Percentiles rank a stretch among this genome's conserved stretches.
These are phyloP conservation scores for Penicillium paradoxum DNA, from an alignment of 495 filamentous ascomycete species.

Conservation along the genomic window DNA sequence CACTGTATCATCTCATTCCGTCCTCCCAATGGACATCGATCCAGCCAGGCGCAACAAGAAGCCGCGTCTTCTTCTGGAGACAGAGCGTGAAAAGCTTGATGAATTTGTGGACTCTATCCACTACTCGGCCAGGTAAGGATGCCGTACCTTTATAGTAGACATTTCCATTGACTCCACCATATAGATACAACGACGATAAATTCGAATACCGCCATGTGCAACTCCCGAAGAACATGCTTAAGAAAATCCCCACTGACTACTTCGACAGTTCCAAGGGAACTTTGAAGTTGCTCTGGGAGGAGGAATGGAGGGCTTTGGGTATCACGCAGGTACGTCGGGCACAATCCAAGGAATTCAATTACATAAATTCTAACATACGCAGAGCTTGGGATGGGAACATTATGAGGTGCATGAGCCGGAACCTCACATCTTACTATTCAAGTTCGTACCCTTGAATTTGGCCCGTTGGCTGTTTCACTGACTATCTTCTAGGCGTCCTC, in stretches of 20 bases:
- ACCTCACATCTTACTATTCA: conserved; percentile 96
- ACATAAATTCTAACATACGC: conserved; percentile 17
- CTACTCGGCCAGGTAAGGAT: conserved; percentile 81
- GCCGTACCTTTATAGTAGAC: background rate
- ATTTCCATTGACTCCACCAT: background rate
- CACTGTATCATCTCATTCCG: background rate
- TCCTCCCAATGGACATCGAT: conserved; percentile 63
- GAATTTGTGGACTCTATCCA: conserved; percentile 91
- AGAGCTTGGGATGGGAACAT: conserved; percentile 98
- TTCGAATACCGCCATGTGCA: conserved; percentile 96
- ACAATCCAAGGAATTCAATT: background rate
- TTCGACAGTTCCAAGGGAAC: conserved; percentile 87
- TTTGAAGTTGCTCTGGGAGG: conserved; percentile 94
- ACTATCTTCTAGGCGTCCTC: conserved; percentile 59
- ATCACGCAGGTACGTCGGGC: conserved; percentile 75
- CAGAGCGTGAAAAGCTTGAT: conserved; percentile 75
- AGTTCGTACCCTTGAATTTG: conserved; percentile 54
- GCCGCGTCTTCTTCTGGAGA: conserved; percentile 73
- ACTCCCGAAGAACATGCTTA: conserved; percentile 95
- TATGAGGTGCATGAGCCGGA: conserved; percentile 99
- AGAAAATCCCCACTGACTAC: conserved; percentile 92
- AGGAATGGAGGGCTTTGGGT: conserved; percentile 93
- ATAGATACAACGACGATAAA: conserved; percentile 80
- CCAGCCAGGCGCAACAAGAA: conserved; percentile 74
- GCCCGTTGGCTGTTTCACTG: conserved; percentile 4